Percentiles rank a stretch among this genome's conserved stretches.
These are phyloP conservation scores for Fragilariopsis cylindrus DNA, from an alignment of 108 stramenopile genomes.

Conservation along the genomic window DNA sequence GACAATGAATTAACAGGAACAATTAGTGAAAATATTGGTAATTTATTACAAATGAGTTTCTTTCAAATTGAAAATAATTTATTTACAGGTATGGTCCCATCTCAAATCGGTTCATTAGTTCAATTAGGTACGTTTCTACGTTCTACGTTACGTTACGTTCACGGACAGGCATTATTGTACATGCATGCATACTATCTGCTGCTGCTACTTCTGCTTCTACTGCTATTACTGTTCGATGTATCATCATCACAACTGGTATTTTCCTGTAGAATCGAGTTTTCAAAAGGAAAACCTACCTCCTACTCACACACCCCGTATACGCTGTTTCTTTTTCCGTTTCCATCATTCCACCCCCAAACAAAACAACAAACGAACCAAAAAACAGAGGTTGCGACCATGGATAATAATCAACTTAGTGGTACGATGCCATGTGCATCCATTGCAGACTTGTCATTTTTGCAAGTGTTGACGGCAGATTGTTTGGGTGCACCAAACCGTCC, in stretches of 20 bases:
- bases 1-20: slow-evolving; percentile 65
- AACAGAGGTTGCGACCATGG: slow-evolving; percentile 50
- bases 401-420: slow-evolving; percentile 47
- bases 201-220: background rate
- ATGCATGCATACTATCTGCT: background rate
- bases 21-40: slow-evolving; percentile 51
- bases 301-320: too few relatives aligned
- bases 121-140: slow-evolving; percentile 41
- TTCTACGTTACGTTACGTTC: too few relatives aligned
- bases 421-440: slow-evolving; percentile 56
- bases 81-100: slow-evolving; percentile 60
- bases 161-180: too few relatives aligned
- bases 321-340: background rate
- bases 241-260: background rate
- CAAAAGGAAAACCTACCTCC: background rate
- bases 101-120: slow-evolving; percentile 39
- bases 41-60: slow-evolving; percentile 46
- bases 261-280: too few relatives aligned
- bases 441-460: background rate
- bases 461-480: slow-evolving; percentile 43
- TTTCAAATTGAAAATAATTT: slow-evolving; percentile 68
- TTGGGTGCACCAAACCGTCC: slow-evolving; percentile 41
- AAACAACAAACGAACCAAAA: background rate
- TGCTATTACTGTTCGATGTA: background rate
- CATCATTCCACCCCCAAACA: background rate